Percentiles rank a stretch among this genome's conserved stretches.
phyloP scores from a whole-genome alignment of 2,329 filamentous ascomycete species.

The Aphanoascus verrucosus region DNA sequence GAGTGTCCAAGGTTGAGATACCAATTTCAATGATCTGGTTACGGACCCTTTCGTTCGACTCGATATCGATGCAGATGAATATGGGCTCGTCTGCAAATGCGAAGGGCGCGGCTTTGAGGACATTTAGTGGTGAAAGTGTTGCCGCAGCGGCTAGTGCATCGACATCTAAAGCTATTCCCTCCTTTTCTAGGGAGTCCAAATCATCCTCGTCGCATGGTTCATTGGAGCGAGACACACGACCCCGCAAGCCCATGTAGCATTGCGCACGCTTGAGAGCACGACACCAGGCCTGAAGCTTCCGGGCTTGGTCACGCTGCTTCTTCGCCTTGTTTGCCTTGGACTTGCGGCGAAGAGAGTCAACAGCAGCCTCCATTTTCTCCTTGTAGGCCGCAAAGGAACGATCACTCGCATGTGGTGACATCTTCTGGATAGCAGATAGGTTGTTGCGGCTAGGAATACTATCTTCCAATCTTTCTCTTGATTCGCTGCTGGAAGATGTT shows the following conservation, averaged over 20 bases:
- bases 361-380: slow-evolving; percentile 43
- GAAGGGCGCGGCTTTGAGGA: slow-evolving; percentile 38
- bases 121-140: slow-evolving; percentile 32
- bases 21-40: slow-evolving; percentile 73
- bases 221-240: slow-evolving; percentile 20
- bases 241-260: slow-evolving; percentile 59
- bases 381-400: slow-evolving; percentile 40
- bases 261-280: slow-evolving; percentile 54
- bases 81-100: slow-evolving; percentile 48
- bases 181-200: slow-evolving; percentile 20
- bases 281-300: slow-evolving; percentile 44
- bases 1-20: slow-evolving; percentile 67
- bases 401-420: slow-evolving; percentile 20
- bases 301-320: slow-evolving; percentile 40
- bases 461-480: slow-evolving; percentile 28
- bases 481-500: slow-evolving; percentile 40
- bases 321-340: slow-evolving; percentile 41
- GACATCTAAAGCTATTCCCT: slow-evolving; percentile 18
- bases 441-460: slow-evolving; percentile 24
- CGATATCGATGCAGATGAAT: slow-evolving; percentile 71
- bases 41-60: slow-evolving; percentile 61
- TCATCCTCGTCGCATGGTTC: slow-evolving; percentile 14
- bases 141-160: slow-evolving; percentile 21
- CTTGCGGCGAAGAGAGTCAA: slow-evolving; percentile 43
- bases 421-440: slow-evolving; percentile 19